Percentiles rank a stretch among this genome's conserved stretches.
These are phyloP conservation scores for Colletotrichum trifolii DNA, from an alignment of 2,329 filamentous ascomycete species.

Conservation along the genomic window DNA sequence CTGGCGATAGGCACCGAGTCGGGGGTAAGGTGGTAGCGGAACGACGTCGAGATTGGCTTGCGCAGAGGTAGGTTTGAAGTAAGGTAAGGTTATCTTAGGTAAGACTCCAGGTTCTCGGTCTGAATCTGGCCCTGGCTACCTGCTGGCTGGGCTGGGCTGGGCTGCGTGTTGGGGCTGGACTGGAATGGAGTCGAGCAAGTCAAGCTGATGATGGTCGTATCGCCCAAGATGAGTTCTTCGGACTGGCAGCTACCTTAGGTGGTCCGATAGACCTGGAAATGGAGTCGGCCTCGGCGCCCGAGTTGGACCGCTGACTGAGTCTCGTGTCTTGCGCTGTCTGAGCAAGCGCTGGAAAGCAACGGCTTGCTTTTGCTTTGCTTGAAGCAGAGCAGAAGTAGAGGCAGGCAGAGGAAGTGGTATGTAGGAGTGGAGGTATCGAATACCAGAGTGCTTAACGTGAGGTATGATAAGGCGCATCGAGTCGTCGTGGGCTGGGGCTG, in stretches of 20 bases:
- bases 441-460: too few relatives aligned
- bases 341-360: too few relatives aligned
- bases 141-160: conserved; percentile 4
- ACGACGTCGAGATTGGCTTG: conserved; percentile 33
- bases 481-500: not conserved
- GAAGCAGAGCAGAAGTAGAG: too few relatives aligned
- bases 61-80: conserved; percentile 28
- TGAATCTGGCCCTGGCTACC: not conserved
- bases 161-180: not conserved
- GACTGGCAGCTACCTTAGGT: too few relatives aligned
- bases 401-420: too few relatives aligned
- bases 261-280: too few relatives aligned
- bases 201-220: not conserved
- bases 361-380: too few relatives aligned
- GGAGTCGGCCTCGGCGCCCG: too few relatives aligned
- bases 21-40: conserved; percentile 7
- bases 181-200: not conserved
- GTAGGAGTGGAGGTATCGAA: too few relatives aligned
- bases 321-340: not conserved
- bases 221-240: too few relatives aligned
- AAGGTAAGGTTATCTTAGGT: conserved; percentile 23
- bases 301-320: too few relatives aligned
- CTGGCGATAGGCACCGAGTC: not conserved
- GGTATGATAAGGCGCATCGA: not conserved
- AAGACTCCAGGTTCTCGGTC: conserved; percentile 3